Evolutionary conservation across 352 stramenopile species (phyloP).

Genomic region (Sclerospora graminicola): DNA sequence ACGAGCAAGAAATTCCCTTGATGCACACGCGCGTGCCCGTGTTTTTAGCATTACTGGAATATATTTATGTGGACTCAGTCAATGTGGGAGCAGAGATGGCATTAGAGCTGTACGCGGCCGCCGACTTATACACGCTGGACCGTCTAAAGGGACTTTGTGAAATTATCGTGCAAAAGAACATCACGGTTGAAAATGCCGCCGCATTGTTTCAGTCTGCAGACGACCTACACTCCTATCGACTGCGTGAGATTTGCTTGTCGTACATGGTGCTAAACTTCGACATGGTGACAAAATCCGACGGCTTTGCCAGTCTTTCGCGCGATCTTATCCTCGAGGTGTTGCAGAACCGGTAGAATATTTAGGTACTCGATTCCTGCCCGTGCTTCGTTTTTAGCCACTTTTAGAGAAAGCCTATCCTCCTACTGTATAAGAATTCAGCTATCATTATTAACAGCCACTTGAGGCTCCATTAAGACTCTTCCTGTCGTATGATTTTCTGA

Average conservation of each 20-base stretch:
- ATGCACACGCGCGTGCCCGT: slow-evolving; percentile 85
- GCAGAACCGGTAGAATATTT: slow-evolving; percentile 58
- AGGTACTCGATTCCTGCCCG: slow-evolving; percentile 13
- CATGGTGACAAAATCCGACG: slow-evolving; percentile 87
- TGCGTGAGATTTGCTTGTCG: slow-evolving; percentile 83
- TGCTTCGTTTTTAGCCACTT: slow-evolving; percentile 11
- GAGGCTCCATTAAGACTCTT: slow-evolving; percentile 13
- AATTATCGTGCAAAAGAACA: slow-evolving; percentile 85
- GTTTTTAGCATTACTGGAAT: slow-evolving; percentile 93
- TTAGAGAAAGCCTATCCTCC: slow-evolving; percentile 12
- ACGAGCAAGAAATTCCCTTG: slow-evolving; percentile 82
- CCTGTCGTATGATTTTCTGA: slow-evolving; percentile 37
- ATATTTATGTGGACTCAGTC: slow-evolving; percentile 95
- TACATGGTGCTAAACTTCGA: slow-evolving; percentile 89
- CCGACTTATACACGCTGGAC: slow-evolving; percentile 93
- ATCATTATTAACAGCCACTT: slow-evolving; percentile 27
- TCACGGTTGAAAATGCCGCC: slow-evolving; percentile 82
- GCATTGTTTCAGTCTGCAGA: slow-evolving; percentile 78
- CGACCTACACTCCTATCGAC: slow-evolving; percentile 66
- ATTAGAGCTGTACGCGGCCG: slow-evolving; percentile 90
- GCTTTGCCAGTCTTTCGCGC: slow-evolving; percentile 71
- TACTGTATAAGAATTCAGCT: slow-evolving; percentile 25
- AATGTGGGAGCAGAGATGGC: slow-evolving; percentile 88
- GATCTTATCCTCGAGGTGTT: slow-evolving; percentile 86
- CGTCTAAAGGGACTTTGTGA: slow-evolving; percentile 88